These are phyloP conservation scores for Digitaria exilis DNA, from an alignment of 202 grass and related monocot genomes.

Conservation along the genomic window DNA sequence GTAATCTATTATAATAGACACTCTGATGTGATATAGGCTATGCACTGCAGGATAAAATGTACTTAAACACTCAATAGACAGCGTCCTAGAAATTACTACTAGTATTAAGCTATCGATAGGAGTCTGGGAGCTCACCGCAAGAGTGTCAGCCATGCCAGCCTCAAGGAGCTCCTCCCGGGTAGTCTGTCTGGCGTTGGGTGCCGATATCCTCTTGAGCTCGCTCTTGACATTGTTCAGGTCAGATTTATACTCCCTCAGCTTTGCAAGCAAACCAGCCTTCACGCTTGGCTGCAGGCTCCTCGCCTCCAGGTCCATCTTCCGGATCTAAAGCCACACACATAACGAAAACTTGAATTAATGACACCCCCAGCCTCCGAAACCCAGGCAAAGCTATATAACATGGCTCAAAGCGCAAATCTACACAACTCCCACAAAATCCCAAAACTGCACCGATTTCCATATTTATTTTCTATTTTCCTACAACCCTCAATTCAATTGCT, in stretches of 20 bases:
- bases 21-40: not conserved
- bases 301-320: constrained; percentile 91
- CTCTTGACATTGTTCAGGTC: constrained; percentile 78
- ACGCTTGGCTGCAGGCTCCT: constrained; percentile 78
- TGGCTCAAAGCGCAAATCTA: not conserved
- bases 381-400: not conserved
- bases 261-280: constrained; percentile 73
- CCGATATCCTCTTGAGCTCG: constrained; percentile 75
- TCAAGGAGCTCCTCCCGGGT: constrained; percentile 7
- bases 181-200: constrained; percentile 62
- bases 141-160: constrained; percentile 72
- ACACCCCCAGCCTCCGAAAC: not conserved
- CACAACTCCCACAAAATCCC: not conserved
- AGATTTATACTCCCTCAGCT: constrained; percentile 90
- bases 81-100: not conserved
- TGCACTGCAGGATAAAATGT: not conserved
- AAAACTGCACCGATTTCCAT: not conserved
- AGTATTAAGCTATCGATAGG: not conserved
- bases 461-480: not conserved
- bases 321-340: constrained; percentile 48
- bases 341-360: not conserved
- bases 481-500: constrained; percentile 27
- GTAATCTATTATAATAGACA: too few species aligned
- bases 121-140: constrained; percentile 49
- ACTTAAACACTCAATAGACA: not conserved